Conservation (phyloP, 768 basidiomycete genomes). For the Xanthoconium purpureum region DNA sequence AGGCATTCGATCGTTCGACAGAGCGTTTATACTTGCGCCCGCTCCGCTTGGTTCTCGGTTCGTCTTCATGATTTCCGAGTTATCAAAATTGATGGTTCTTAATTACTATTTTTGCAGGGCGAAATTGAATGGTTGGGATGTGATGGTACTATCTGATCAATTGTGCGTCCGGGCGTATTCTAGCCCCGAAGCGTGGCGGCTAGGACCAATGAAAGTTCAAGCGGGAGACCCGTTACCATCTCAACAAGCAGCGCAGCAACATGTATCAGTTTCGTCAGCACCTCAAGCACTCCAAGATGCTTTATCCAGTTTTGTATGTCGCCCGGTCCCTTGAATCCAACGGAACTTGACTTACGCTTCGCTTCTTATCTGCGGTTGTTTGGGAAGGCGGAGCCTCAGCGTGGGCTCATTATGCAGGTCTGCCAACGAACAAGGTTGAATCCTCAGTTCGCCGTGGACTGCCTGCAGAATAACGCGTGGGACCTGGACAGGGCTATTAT, state of each 20-base stretch:
- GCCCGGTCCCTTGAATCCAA: slow-evolving; percentile 9
- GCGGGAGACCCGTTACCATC: slow-evolving; percentile 36
- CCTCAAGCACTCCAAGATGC: slow-evolving; percentile 45
- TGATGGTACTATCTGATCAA: slow-evolving; percentile 85
- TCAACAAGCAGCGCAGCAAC: slow-evolving; percentile 20
- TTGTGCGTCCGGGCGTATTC: slow-evolving; percentile 83
- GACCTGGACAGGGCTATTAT: slow-evolving; percentile 71
- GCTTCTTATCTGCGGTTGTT: slow-evolving; percentile 10
- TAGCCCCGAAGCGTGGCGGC: slow-evolving; percentile 73
- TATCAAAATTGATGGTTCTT: slow-evolving; percentile 9
- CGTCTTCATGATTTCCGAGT: slow-evolving; percentile 31
- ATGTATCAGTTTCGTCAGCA: slow-evolving; percentile 32
- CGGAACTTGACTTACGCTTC: slow-evolving; percentile 10
- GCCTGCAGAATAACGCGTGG: slow-evolving; percentile 83
- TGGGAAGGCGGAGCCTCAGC: slow-evolving; percentile 65
- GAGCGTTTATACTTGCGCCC: slow-evolving; percentile 83
- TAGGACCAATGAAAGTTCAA: slow-evolving; percentile 72
- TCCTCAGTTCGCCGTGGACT: slow-evolving; percentile 76
- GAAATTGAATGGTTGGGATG: slow-evolving; percentile 82
- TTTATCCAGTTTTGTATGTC: slow-evolving; percentile 56
- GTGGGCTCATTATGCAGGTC: slow-evolving; percentile 65
- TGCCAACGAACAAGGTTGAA: slow-evolving; percentile 76
- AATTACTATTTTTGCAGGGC: slow-evolving; percentile 48
- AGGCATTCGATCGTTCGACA: slow-evolving; percentile 89
- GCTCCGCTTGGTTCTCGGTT: slow-evolving; percentile 81